These are phyloP conservation scores for Dactylellina leptospora DNA, from an alignment of 2,329 filamentous ascomycete genomes.

Conservation along the genomic window DNA sequence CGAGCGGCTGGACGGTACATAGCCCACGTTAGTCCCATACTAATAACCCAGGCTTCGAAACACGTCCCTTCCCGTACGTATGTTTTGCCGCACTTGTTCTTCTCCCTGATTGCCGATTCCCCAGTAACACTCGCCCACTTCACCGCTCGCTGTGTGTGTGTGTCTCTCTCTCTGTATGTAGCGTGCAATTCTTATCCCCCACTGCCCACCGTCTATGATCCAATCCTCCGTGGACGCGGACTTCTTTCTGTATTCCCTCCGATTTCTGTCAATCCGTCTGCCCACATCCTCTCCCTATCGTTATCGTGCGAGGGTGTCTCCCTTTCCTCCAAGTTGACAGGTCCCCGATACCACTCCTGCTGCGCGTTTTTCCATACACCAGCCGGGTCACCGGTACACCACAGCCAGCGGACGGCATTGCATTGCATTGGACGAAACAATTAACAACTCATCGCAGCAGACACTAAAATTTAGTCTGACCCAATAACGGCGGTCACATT, in stretches of 20 bases:
- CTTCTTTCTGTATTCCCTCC: conserved; percentile 3
- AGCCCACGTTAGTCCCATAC: background rate
- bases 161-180: no score
- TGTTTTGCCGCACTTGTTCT: conserved; percentile 16
- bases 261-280: background rate
- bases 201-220: background rate
- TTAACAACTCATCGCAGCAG: conserved; percentile 53
- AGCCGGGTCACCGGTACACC: conserved; percentile 39
- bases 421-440: conserved; percentile 52
- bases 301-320: conserved; percentile 32
- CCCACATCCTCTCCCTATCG: conserved; percentile 15
- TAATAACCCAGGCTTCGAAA: background rate
- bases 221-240: background rate
- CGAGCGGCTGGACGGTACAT: conserved; percentile 17
- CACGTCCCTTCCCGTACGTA: conserved; percentile 11
- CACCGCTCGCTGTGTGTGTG: conserved; percentile 15
- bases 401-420: background rate
- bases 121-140: conserved; percentile 35
- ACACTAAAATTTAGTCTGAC: conserved; percentile 27
- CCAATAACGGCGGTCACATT: conserved; percentile 32
- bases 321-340: conserved; percentile 35
- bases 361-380: conserved; percentile 41
- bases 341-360: conserved; percentile 38
- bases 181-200: background rate
- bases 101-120: background rate